Evolutionary conservation across 345 rosid genomes (phyloP).

Genomic region (Acer negundo): DNA sequence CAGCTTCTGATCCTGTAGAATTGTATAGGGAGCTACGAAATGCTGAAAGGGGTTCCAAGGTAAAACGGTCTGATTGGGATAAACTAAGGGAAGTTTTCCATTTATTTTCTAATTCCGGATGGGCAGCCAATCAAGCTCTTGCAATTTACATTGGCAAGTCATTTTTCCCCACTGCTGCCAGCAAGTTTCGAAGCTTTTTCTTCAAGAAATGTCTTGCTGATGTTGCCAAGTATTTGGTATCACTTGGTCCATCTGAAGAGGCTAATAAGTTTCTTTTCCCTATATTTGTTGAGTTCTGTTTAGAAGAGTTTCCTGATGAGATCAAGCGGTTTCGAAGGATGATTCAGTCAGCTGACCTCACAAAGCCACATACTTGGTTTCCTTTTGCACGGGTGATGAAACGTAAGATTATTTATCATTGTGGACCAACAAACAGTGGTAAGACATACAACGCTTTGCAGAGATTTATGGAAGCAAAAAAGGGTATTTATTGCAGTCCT

Average conservation of each 20-base stretch:
- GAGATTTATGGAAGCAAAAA: conserved; percentile 84
- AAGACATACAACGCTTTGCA: conserved; percentile 93
- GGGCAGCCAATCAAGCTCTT: conserved; percentile 90
- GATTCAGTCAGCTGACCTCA: conserved; percentile 82
- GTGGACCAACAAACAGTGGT: conserved; percentile 98
- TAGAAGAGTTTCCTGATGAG: conserved; percentile 75
- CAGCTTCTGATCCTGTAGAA: conserved; percentile 51
- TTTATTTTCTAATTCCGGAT: conserved; percentile 58
- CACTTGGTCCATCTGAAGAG: conserved; percentile 65
- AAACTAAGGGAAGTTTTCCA: conserved; percentile 50
- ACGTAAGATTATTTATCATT: conserved; percentile 82
- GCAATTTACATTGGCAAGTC: conserved; percentile 80
- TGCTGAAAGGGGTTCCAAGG: conserved; percentile 38
- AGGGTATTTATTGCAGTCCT: conserved; percentile 90
- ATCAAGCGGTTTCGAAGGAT: conserved; percentile 60
- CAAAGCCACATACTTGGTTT: conserved; percentile 88
- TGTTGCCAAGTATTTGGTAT: conserved; percentile 47
- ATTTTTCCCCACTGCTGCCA: conserved; percentile 77
- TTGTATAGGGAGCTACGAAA: conserved; percentile 55
- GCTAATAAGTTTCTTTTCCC: conserved; percentile 83
- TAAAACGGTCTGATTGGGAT: conserved; percentile 44
- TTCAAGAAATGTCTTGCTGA: conserved; percentile 48
- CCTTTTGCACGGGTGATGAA: conserved; percentile 94
- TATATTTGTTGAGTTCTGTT: conserved; percentile 79
- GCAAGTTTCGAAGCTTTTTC: conserved; percentile 55